Evolutionary conservation across 352 stramenopile genomes (phyloP).

Genomic region (Phytopythium delawarense): DNA sequence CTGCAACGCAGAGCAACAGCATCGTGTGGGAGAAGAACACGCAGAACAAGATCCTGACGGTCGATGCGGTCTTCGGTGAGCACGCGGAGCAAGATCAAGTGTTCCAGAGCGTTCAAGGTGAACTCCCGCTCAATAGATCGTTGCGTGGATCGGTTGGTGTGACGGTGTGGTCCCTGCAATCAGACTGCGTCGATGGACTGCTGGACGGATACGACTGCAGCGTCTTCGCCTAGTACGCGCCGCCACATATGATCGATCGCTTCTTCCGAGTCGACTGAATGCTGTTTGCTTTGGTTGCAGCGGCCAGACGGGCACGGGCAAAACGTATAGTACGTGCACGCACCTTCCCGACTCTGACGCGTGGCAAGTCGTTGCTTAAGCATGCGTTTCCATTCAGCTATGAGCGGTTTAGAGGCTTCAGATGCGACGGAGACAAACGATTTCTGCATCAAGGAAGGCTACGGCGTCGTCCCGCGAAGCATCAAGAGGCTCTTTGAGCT

Average conservation of each 20-base stretch:
- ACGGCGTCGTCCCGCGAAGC: conserved; percentile 54
- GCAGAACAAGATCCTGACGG: conserved; percentile 47
- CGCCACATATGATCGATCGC: neutral
- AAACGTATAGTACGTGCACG: conserved; percentile 49
- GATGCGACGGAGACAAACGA: conserved; percentile 8
- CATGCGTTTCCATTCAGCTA: conserved; percentile 23
- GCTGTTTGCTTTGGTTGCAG: conserved; percentile 18
- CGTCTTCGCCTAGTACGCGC: conserved; percentile 60
- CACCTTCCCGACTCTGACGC: neutral
- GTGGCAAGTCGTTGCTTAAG: neutral
- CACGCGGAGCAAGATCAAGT: conserved; percentile 32
- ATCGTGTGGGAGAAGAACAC: conserved; percentile 69
- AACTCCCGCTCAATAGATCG: neutral
- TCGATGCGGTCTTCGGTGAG: conserved; percentile 46
- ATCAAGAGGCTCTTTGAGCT: conserved; percentile 51
- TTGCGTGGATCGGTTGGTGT: neutral
- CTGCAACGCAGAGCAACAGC: conserved; percentile 24
- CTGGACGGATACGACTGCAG: conserved; percentile 68
- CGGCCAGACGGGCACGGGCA: conserved; percentile 64
- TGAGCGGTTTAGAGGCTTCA: conserved; percentile 44
- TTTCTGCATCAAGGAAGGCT: conserved; percentile 19
- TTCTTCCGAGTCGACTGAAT: conserved; percentile 1
- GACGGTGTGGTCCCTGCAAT: neutral
- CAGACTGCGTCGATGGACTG: conserved; percentile 57
- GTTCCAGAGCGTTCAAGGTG: conserved; percentile 55